A percentile compares a stretch with the other conserved stretches of the same genome.
These are phyloP conservation scores for Smallanthus sonchifolius DNA, from an alignment of 129 eudicot species.

Conservation along the genomic window DNA sequence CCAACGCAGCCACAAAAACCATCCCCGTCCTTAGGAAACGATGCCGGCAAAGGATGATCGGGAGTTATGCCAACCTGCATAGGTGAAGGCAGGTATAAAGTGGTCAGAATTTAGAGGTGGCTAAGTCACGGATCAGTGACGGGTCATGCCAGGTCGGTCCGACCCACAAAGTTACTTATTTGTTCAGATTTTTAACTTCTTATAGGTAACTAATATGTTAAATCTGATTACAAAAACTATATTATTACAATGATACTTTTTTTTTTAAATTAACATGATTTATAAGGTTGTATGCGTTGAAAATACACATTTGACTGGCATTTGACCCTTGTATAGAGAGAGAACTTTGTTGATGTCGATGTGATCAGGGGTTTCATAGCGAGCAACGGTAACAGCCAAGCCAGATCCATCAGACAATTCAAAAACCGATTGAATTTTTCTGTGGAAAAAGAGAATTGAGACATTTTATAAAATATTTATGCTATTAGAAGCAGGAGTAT, in stretches of 20 bases:
- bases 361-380: conserved; percentile 97
- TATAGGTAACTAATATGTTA: neutral
- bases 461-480: conserved; percentile 3
- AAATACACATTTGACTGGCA: neutral
- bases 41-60: conserved; percentile 82
- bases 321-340: neutral
- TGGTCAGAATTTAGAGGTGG: neutral
- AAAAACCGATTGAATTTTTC: conserved; percentile 95
- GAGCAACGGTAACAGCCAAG: conserved; percentile 98
- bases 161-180: neutral
- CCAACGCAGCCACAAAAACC: conserved; percentile 82
- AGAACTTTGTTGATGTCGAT: conserved; percentile 88
- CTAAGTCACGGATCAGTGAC: neutral
- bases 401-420: conserved; percentile 99
- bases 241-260: neutral
- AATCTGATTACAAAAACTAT: neutral
- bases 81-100: neutral
- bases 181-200: neutral
- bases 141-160: neutral
- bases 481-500: neutral
- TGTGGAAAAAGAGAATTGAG: conserved; percentile 26
- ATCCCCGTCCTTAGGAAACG: conserved; percentile 82
- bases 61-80: conserved; percentile 87
- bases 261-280: neutral
- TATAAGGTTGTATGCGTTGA: neutral